Evolutionary conservation across 1,284 basidiomycete genomes (phyloP), one percentile per base, ranked within the genome.

Genomic region (Boletus mariae): DNA sequence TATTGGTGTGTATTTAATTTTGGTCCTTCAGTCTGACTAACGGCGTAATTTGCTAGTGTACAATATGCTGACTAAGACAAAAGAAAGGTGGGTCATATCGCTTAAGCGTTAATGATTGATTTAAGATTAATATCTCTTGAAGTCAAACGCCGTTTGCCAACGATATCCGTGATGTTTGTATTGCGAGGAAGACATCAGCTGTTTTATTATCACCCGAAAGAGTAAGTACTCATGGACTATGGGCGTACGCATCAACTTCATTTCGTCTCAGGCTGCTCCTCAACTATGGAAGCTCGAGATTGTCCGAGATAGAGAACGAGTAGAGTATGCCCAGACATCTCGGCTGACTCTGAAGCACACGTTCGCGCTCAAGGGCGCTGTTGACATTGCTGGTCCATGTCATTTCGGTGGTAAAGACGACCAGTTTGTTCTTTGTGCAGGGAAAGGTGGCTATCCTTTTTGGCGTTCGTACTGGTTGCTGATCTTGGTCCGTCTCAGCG

Each of bases 61-160:
- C 68, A 90, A 90, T 63, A 77, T 85, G 70, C 78, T 78, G 49
- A 79, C 76, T 7, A 78, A 79, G 56, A 73, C 75, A 55, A 78
- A 82, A 38, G 89, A 91, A 69, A 86, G 80, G 88, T 90, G 59
- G 25, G 77, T 71, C 38, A 35, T 49, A 23, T 15, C 12, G 5
- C 35, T 51, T 49, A n/a, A 42, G 6, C 7, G 15, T 49, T 51
- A 13, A 5, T 20, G 20, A 20, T 49, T 37, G 20, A 20, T 49
- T 37, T 45, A 43, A 45, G 31, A 41, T 52, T 51, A 53, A 68
- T 55, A 38, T 45, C 15, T 56, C 10, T 23, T 34, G 12, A 32
- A 90, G 88, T 58, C 84, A 86, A 70, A 86, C 85, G 2, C 89
- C 88, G 6, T 82, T 90, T n/a, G 71, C 90, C 8, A 85, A 89